A percentile compares a stretch with the other conserved stretches of the same genome.
These are phyloP conservation scores for Colletotrichum trifolii DNA, from an alignment of 2,329 filamentous ascomycete genomes.

Conservation along the genomic window DNA sequence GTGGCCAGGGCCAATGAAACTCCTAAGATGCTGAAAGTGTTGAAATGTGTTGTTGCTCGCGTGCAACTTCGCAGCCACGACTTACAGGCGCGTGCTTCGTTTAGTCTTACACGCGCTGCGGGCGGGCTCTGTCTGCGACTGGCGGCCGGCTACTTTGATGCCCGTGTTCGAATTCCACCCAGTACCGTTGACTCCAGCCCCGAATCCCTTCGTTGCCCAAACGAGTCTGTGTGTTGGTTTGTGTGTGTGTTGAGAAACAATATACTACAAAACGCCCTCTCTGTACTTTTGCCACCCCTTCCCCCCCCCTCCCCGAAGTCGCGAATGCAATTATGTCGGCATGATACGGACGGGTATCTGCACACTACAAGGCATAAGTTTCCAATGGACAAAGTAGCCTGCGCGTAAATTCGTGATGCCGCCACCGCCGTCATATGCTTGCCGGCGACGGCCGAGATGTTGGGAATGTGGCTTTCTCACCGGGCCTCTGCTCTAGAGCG, in stretches of 20 bases:
- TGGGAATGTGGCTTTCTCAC: neutral
- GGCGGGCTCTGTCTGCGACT: too few relatives aligned
- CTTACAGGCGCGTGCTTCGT: neutral
- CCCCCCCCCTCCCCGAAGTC: neutral
- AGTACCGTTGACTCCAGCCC: constrained; percentile 15
- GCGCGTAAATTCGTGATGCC: constrained; percentile 33
- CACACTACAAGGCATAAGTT: constrained; percentile 23
- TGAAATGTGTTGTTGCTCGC: neutral
- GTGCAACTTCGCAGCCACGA: neutral
- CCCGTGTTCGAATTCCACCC: too few relatives aligned
- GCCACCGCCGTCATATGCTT: neutral
- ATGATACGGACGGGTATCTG: constrained; percentile 31
- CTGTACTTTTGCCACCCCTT: neutral
- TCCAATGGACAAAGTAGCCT: constrained; percentile 19
- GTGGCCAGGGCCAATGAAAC: neutral
- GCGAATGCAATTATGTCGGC: constrained; percentile 32
- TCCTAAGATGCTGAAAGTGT: constrained; percentile 10
- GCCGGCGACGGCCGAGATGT: constrained; percentile 7
- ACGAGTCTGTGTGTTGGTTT: constrained; percentile 12
- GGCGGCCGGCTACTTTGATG: too few relatives aligned
- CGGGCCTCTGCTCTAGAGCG: constrained; percentile 3
- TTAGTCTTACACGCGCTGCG: constrained; percentile 18
- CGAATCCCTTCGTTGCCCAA: constrained; percentile 12
- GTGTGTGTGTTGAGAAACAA: constrained; percentile 15
- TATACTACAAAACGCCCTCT: constrained; percentile 32